Percentiles rank a stretch among this genome's conserved stretches.
These are phyloP conservation scores for Plectranthus barbatus DNA, from an alignment of 257 asterid genomes.

Conservation along the genomic window DNA sequence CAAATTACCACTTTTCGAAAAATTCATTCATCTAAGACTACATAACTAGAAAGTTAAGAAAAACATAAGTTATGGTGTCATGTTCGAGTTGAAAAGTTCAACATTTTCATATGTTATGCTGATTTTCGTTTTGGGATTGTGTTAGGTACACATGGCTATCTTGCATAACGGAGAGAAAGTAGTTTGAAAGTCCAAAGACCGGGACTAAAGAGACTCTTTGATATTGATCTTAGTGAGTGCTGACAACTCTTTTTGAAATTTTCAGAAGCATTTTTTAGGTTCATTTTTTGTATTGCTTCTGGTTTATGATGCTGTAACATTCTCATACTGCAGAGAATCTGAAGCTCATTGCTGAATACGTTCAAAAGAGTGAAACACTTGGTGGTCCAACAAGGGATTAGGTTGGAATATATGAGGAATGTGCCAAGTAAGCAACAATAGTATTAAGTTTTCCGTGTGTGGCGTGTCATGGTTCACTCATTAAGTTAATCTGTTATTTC, in stretches of 20 bases:
- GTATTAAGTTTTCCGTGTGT: not conserved
- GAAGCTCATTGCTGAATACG: constrained; percentile 83
- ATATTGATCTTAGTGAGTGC: constrained; percentile 81
- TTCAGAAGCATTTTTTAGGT: not conserved
- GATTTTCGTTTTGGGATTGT: constrained; percentile 21
- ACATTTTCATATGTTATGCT: constrained; percentile 11
- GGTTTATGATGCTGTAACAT: not conserved
- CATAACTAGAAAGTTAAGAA: not conserved
- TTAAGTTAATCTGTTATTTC: not conserved
- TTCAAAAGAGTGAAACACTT: constrained; percentile 79
- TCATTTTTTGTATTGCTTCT: too few relatives aligned
- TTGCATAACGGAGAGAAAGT: constrained; percentile 88
- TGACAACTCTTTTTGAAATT: not conserved
- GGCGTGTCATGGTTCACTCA: not conserved
- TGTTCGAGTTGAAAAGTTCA: not conserved
- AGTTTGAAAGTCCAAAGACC: constrained; percentile 94
- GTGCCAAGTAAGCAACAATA: constrained; percentile 68
- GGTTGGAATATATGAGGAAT: constrained; percentile 94
- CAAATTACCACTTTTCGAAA: too few relatives aligned
- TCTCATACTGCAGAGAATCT: constrained; percentile 57
- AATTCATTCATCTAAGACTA: not conserved
- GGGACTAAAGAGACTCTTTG: constrained; percentile 81
- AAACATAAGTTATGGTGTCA: not conserved
- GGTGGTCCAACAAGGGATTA: constrained; percentile 97
- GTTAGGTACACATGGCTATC: constrained; percentile 88